Evolutionary conservation across 202 grass and related monocot genomes (phyloP).

Genomic region (Elaeis oleifera): DNA sequence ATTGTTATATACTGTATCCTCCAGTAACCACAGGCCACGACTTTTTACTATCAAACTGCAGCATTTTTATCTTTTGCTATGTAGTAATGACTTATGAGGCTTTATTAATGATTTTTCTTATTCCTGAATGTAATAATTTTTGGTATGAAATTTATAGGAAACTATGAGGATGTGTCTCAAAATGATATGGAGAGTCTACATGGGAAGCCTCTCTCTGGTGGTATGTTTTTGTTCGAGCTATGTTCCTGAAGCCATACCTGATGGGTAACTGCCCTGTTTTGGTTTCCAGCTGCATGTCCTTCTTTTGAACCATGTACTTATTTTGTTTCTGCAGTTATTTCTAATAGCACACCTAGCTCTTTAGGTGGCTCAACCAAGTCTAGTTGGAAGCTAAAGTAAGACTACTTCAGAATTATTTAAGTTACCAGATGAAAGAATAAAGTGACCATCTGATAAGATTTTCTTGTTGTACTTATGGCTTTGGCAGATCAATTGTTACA

Average conservation of each 20-base stretch:
- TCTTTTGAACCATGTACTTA: slow-evolving; percentile 8
- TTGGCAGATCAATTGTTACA: slow-evolving; percentile 57
- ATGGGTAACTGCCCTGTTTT: slow-evolving; percentile 3
- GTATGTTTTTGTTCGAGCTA: slow-evolving; percentile 27
- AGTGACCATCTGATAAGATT: not conserved
- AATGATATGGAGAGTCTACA: slow-evolving; percentile 50
- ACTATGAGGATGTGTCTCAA: slow-evolving; percentile 29
- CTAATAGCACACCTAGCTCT: slow-evolving; percentile 19
- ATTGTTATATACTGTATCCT: too few species aligned
- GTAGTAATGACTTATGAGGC: too few species aligned
- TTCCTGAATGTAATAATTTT: not conserved
- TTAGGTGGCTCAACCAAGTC: slow-evolving; percentile 34
- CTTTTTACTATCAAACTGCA: too few species aligned
- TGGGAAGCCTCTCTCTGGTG: slow-evolving; percentile 32
- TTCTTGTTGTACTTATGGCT: slow-evolving; percentile 3
- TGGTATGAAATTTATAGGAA: slow-evolving; percentile 34
- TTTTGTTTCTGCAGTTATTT: slow-evolving; percentile 19
- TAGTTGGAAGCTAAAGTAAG: slow-evolving; percentile 91
- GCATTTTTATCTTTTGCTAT: too few species aligned
- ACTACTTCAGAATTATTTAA: not conserved
- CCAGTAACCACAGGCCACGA: too few species aligned
- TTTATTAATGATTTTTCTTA: too few species aligned
- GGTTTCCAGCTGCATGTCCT: not conserved
- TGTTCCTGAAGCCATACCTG: slow-evolving; percentile 4
- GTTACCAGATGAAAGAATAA: not conserved